Evolutionary conservation across 257 asterid species (phyloP).

Genomic region (Solanum paucissectum): DNA sequence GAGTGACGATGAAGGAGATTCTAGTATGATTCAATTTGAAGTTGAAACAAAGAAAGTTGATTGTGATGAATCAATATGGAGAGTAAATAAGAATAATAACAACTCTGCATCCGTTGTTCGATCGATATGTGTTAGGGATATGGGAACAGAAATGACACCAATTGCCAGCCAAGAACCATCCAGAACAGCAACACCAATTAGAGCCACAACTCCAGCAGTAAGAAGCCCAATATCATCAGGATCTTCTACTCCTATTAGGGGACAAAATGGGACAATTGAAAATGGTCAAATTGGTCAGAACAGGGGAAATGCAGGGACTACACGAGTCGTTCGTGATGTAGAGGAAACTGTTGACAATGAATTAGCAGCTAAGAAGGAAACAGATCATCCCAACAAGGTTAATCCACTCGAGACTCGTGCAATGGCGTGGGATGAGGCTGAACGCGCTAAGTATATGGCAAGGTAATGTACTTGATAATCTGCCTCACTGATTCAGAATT

Average conservation of each 20-base stretch:
- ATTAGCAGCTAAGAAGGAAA: conserved; percentile 1
- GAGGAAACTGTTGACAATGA: conserved; percentile 16
- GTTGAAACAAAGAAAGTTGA: conserved; percentile 69
- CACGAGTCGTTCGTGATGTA: conserved; percentile 25
- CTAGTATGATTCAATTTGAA: conserved; percentile 15
- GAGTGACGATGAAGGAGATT: conserved; percentile 43
- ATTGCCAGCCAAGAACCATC: conserved; percentile 89
- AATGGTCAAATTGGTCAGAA: conserved; percentile 19
- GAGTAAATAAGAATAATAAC: conserved; percentile 37
- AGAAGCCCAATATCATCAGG: conserved; percentile 58
- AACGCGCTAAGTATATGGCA: conserved; percentile 83
- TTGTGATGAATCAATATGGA: conserved; percentile 60
- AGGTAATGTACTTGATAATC: conserved; percentile 29
- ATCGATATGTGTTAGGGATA: conserved; percentile 75
- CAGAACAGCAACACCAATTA: conserved; percentile 74
- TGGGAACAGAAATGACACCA: conserved; percentile 99
- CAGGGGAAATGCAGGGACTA: conserved; percentile 15
- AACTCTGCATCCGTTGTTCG: conserved; percentile 39
- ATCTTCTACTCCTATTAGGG: conserved; percentile 44
- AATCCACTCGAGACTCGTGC: conserved; percentile 71
- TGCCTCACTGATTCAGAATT: neutral
- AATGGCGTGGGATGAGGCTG: conserved; percentile 91
- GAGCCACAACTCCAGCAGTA: conserved; percentile 51
- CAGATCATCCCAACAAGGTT: conserved; percentile 16
- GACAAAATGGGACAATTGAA: conserved; percentile 21